Evolutionary conservation across 2,329 filamentous ascomycete genomes (phyloP).

Genomic region (Fusarium xyrophilum): DNA sequence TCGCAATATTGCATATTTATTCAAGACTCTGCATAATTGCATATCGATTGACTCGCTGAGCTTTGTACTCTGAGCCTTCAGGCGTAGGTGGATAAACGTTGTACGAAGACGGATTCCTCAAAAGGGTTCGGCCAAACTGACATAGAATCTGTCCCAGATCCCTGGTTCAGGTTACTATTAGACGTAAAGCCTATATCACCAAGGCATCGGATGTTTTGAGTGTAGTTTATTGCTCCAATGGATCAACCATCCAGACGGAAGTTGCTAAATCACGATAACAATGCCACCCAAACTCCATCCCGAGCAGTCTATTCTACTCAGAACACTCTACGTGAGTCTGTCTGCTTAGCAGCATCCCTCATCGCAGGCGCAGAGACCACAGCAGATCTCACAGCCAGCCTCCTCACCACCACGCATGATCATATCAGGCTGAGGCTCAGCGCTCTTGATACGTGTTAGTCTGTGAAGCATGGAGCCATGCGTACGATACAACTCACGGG

Average conservation of each 20-base stretch:
- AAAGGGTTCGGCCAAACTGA: neutral
- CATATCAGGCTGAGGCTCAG: conserved; percentile 54
- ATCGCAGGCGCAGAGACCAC: conserved; percentile 54
- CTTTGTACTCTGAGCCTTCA: neutral
- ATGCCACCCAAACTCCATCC: conserved; percentile 25
- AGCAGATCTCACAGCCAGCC: conserved; percentile 55
- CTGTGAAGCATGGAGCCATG: neutral
- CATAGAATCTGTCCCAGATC: neutral
- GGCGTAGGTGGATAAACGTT: neutral
- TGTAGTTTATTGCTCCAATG: conserved; percentile 6
- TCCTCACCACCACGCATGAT: conserved; percentile 54
- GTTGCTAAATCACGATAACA: conserved; percentile 16
- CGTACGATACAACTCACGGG: conserved; percentile 45
- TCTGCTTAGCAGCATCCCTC: conserved; percentile 51
- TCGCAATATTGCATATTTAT: neutral
- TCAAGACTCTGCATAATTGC: neutral
- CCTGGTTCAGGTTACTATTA: neutral
- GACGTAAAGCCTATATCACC: neutral
- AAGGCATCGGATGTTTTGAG: neutral
- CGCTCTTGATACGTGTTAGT: conserved; percentile 38
- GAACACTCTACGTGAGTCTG: neutral
- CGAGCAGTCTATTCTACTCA: neutral
- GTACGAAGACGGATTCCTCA: neutral
- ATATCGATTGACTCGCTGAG: neutral
- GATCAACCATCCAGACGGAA: neutral